A percentile compares a stretch with the other conserved stretches of the same genome.
Conservation (phyloP, 345 rosid genomes). For the Gossypium turneri region DNA sequence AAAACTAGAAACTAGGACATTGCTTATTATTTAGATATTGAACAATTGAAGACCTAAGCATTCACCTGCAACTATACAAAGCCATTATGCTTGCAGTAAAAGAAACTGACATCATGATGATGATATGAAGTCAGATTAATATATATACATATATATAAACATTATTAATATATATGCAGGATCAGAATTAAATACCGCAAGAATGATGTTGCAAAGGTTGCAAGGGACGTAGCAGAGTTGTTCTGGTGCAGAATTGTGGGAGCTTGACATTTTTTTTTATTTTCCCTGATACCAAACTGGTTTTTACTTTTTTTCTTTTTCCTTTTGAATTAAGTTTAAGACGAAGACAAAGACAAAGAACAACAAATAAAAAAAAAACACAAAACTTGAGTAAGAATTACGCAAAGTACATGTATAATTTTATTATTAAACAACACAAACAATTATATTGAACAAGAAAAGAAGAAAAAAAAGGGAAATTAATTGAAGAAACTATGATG, state of each 20-base stretch:
- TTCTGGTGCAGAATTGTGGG: constrained; percentile 26
- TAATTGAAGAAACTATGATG: not conserved
- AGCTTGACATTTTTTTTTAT: constrained; percentile 16
- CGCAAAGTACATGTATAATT: not conserved
- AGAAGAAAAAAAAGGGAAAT: not conserved
- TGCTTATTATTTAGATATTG: not conserved
- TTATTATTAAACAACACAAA: not conserved
- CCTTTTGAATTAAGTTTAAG: not conserved
- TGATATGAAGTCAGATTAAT: not conserved
- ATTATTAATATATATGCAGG: not conserved
- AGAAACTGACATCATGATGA: not conserved
- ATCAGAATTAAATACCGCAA: constrained; percentile 35
- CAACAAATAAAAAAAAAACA: not conserved
- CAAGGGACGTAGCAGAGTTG: constrained; percentile 53
- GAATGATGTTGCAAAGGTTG: constrained; percentile 47
- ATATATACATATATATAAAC: not conserved
- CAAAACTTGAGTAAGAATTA: not conserved
- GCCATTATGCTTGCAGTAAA: not conserved
- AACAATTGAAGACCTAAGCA: not conserved
- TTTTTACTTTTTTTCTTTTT: not conserved
- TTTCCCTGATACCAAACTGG: not conserved
- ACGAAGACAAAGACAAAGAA: not conserved
- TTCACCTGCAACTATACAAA: not conserved
- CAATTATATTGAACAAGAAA: not conserved
- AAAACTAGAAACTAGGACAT: not conserved